Evolutionary conservation across 2,329 filamentous ascomycete genomes (phyloP).

Genomic region (Penicillium rolfsii): DNA sequence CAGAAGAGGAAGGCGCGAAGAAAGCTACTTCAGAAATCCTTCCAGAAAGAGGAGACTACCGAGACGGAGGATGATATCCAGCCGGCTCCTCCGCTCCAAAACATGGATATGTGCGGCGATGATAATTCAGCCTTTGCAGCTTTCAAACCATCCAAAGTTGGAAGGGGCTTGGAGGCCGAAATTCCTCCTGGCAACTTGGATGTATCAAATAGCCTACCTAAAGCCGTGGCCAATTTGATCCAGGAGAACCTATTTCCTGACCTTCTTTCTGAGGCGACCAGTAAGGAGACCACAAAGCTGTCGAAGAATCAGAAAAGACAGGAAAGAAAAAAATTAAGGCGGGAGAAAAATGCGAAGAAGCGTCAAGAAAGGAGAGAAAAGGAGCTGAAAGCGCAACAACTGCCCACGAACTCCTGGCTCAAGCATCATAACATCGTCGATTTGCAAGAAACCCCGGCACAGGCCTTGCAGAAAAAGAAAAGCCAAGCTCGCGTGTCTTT

Average conservation of each 20-base stretch:
- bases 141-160: neutral
- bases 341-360: neutral
- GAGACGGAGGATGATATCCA: neutral
- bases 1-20: neutral
- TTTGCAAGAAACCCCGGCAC: neutral
- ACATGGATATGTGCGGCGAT: neutral
- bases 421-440: neutral
- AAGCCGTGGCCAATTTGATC: neutral
- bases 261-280: neutral
- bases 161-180: neutral
- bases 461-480: neutral
- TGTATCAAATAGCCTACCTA: neutral
- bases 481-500: too few relatives aligned
- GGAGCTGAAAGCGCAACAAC: neutral
- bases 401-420: neutral
- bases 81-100: neutral
- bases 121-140: neutral
- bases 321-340: neutral
- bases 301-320: slow-evolving; percentile 7
- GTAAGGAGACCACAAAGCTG: neutral
- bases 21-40: neutral
- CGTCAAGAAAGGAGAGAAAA: neutral
- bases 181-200: neutral
- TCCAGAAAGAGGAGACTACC: neutral
- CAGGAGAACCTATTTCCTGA: neutral